Percentiles rank a stretch among this genome's conserved stretches.
phyloP scores from a whole-genome alignment of 148 eudicot species.

The Heliosperma pusillum region DNA sequence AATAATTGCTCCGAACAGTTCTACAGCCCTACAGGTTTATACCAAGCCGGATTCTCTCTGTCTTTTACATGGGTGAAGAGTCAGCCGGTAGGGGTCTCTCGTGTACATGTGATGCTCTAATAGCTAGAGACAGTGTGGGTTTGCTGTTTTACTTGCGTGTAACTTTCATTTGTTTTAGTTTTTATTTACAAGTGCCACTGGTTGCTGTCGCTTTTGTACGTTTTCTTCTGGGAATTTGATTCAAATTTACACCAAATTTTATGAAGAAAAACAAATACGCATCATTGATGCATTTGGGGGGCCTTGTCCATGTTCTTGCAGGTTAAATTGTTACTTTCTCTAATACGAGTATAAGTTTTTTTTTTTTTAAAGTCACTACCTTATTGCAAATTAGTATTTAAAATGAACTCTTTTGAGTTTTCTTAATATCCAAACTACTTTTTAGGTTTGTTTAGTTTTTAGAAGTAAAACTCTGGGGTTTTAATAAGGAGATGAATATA shows the following conservation, averaged over 20 bases:
- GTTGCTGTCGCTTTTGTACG: not conserved
- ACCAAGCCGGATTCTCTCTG: not conserved
- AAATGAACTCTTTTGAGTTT: too few relatives aligned
- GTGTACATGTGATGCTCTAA: conserved; percentile 23
- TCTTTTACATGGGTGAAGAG: not conserved
- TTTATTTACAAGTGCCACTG: not conserved
- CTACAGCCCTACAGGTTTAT: conserved; percentile 1
- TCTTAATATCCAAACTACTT: too few relatives aligned
- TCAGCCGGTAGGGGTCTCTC: not conserved
- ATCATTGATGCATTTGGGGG: not conserved
- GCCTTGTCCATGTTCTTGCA: not conserved
- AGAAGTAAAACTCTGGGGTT: too few relatives aligned
- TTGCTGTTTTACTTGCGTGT: not conserved
- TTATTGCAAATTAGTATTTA: too few relatives aligned
- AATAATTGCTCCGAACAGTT: conserved; percentile 15
- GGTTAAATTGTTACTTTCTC: not conserved
- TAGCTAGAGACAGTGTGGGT: not conserved
- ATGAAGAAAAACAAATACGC: not conserved
- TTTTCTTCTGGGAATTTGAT: too few relatives aligned
- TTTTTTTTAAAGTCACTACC: too few relatives aligned
- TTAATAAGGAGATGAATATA: too few relatives aligned
- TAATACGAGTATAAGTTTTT: too few relatives aligned
- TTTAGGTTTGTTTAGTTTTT: too few relatives aligned
- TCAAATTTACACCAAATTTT: not conserved
- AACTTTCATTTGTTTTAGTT: not conserved